phyloP scores from a whole-genome alignment of 169 alveolate species.

The Cyclospora cayetanensis region DNA sequence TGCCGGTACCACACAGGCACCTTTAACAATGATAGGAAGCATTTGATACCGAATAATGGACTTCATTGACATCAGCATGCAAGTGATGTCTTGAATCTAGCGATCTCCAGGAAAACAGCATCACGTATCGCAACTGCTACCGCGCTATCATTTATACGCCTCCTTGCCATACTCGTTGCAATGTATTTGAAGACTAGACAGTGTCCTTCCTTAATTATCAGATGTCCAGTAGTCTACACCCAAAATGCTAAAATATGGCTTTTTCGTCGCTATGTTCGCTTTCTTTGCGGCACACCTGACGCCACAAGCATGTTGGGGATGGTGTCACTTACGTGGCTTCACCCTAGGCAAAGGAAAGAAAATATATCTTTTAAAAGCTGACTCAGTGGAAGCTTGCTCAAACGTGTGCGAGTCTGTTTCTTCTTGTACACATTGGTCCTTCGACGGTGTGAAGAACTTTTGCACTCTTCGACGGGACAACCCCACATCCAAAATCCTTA shows the following conservation, averaged over 20 bases:
- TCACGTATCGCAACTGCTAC: too few species aligned
- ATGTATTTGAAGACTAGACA: too few species aligned
- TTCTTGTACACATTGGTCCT: slow-evolving; percentile 47
- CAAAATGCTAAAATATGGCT: not conserved
- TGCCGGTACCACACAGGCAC: too few species aligned
- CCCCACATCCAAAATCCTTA: not conserved
- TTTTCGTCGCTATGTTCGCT: not conserved
- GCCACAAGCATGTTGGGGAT: not conserved
- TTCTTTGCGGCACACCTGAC: not conserved
- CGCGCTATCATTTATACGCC: too few species aligned
- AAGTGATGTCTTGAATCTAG: too few species aligned
- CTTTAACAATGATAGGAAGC: too few species aligned
- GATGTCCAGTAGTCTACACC: too few species aligned
- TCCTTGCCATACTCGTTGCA: too few species aligned
- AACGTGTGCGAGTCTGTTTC: not conserved
- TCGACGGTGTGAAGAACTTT: slow-evolving; percentile 20
- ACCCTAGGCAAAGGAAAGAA: slow-evolving; percentile 40
- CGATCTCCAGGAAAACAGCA: too few species aligned
- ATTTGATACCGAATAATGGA: too few species aligned
- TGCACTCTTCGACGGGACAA: slow-evolving; percentile 10
- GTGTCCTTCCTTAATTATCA: too few species aligned
- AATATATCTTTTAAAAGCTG: slow-evolving; percentile 13
- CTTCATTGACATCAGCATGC: too few species aligned
- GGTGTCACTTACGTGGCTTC: slow-evolving; percentile 41
- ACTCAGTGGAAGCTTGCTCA: not conserved